Evolutionary conservation across 192 early-diverging fungal genomes (phyloP).

Genomic region (Cetraspora pellucida): DNA sequence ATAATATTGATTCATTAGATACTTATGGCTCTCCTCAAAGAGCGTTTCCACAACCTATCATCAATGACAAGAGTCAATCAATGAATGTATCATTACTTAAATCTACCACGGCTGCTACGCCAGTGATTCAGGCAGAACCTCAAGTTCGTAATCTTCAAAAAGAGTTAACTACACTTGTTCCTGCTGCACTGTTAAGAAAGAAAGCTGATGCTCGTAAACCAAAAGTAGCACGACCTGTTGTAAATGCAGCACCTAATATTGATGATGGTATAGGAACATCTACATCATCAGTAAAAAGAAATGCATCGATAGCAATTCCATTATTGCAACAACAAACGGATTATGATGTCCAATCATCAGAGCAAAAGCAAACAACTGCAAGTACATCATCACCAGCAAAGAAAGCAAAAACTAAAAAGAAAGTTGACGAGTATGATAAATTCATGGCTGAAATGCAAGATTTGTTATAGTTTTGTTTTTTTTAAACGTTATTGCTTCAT

Average conservation of each 20-base stretch:
- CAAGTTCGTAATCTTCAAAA: constrained; percentile 80
- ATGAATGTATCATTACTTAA: too few species aligned
- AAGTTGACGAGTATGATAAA: constrained; percentile 65
- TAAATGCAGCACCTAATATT: constrained; percentile 74
- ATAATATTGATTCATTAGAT: too few species aligned
- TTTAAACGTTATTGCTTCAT: too few species aligned
- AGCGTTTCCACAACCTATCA: background rate
- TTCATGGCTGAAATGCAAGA: constrained; percentile 63
- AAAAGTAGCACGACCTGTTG: constrained; percentile 55
- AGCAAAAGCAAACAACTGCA: background rate
- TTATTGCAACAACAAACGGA: constrained; percentile 16
- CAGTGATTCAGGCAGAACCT: constrained; percentile 76
- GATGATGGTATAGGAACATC: constrained; percentile 41
- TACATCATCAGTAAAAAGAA: constrained; percentile 16
- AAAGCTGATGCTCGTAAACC: constrained; percentile 45
- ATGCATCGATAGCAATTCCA: background rate
- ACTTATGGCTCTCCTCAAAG: background rate
- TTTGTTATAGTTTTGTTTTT: constrained; percentile 36
- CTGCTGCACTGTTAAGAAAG: constrained; percentile 61
- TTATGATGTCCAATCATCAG: background rate
- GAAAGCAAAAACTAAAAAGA: constrained; percentile 35
- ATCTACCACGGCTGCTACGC: constrained; percentile 30
- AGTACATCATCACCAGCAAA: constrained; percentile 27
- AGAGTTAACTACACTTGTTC: constrained; percentile 74
- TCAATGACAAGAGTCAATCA: background rate